These are phyloP conservation scores for Gypsophila paniculata DNA, from an alignment of 179 eudicot genomes.

Conservation along the genomic window DNA sequence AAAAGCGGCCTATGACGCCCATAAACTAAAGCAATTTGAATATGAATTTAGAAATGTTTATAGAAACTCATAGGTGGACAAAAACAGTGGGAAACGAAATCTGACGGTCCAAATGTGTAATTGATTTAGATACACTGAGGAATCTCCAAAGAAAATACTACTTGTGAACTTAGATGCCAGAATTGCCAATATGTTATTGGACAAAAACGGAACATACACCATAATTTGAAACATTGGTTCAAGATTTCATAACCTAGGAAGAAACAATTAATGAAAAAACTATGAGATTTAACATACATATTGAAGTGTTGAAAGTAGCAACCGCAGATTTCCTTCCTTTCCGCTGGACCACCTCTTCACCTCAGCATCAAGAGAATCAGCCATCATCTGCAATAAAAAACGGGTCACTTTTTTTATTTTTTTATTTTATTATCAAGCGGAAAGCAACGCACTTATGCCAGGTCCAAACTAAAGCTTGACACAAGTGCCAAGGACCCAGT, in stretches of 20 bases:
- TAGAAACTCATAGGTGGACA: not conserved
- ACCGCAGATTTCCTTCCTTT: constrained; percentile 76
- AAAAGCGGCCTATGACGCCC: not conserved
- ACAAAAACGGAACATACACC: not conserved
- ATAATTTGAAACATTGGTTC: not conserved
- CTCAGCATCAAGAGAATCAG: constrained; percentile 72
- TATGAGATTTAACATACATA: constrained; percentile 48
- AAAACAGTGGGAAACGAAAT: too few relatives aligned
- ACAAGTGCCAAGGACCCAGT: not conserved
- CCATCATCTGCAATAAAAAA: constrained; percentile 56
- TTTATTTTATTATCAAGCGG: not conserved
- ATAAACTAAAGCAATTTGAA: not conserved
- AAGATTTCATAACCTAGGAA: constrained; percentile 1
- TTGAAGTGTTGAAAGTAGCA: constrained; percentile 80
- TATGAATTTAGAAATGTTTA: not conserved
- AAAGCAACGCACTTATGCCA: not conserved
- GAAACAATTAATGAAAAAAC: not conserved
- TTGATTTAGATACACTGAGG: too few relatives aligned
- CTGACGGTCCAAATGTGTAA: too few relatives aligned
- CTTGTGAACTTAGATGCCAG: not conserved
- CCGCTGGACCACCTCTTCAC: constrained; percentile 79
- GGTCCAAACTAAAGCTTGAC: not conserved
- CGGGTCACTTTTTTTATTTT: constrained; percentile 10
- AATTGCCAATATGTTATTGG: not conserved
- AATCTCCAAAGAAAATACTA: too few relatives aligned